A percentile compares a stretch with the other conserved stretches of the same genome.
Evolutionary conservation across 2,329 filamentous ascomycete species (phyloP).

Genomic region (Aspergillus fructus): DNA sequence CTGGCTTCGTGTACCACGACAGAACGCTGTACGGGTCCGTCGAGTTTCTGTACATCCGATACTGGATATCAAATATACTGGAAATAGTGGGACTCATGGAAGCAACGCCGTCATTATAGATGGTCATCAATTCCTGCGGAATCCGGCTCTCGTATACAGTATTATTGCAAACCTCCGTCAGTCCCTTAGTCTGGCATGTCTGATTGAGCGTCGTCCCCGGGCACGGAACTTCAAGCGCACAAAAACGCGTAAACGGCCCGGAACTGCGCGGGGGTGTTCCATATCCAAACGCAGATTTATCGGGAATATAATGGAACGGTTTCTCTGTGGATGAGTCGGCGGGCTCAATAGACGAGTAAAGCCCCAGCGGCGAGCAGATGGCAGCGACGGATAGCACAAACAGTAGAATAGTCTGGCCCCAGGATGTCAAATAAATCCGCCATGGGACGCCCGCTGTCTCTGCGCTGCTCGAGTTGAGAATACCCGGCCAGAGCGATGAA

Average conservation of each 20-base stretch:
- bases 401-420: slow-evolving; percentile 4
- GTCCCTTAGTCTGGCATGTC: background rate
- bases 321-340: slow-evolving; percentile 12
- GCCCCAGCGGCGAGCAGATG: slow-evolving; percentile 49
- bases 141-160: slow-evolving; percentile 34
- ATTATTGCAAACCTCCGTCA: slow-evolving; percentile 6
- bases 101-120: slow-evolving; percentile 40
- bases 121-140: slow-evolving; percentile 32
- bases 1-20: slow-evolving; percentile 15
- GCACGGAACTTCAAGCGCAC: slow-evolving; percentile 15
- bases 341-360: slow-evolving; percentile 42
- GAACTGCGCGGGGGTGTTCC: slow-evolving; percentile 40
- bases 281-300: slow-evolving; percentile 38
- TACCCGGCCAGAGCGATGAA: slow-evolving; percentile 43
- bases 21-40: slow-evolving; percentile 14
- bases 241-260: slow-evolving; percentile 25
- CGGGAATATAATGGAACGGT: slow-evolving; percentile 40
- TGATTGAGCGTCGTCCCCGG: background rate
- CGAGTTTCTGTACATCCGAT: background rate
- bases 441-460: slow-evolving; percentile 31
- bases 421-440: background rate
- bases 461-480: slow-evolving; percentile 42
- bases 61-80: slow-evolving; percentile 48
- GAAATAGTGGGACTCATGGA: slow-evolving; percentile 31
- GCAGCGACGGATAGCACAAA: slow-evolving; percentile 41